phyloP scores from a whole-genome alignment of 1,139 yeast species.

The Saccharomyces uvarum region DNA sequence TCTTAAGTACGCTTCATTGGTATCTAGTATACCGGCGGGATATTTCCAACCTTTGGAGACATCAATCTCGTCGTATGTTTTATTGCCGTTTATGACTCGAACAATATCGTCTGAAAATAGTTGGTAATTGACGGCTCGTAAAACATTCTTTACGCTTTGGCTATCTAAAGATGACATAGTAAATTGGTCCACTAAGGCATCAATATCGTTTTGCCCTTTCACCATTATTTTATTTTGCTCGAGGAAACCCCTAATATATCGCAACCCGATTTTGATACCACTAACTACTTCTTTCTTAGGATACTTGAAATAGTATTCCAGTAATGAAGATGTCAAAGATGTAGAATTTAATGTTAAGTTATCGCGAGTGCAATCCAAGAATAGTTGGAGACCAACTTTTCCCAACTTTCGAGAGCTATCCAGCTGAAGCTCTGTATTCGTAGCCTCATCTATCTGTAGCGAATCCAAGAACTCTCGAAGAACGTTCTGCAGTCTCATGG shows the following conservation, averaged over 20 bases:
- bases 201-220: slow-evolving; percentile 12
- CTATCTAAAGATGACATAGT: slow-evolving; percentile 10
- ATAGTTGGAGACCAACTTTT: slow-evolving; percentile 24
- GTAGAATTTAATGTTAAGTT: slow-evolving; percentile 20
- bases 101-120: slow-evolving; percentile 26
- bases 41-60: slow-evolving; percentile 29
- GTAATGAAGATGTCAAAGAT: slow-evolving; percentile 13
- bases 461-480: slow-evolving; percentile 19
- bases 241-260: slow-evolving; percentile 14
- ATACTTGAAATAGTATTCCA: slow-evolving; percentile 16
- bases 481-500: slow-evolving; percentile 16
- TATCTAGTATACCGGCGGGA: slow-evolving; percentile 22
- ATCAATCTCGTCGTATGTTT: slow-evolving; percentile 23
- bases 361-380: slow-evolving; percentile 17
- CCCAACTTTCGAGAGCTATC: slow-evolving; percentile 17
- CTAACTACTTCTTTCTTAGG: slow-evolving; percentile 13
- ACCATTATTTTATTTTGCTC: slow-evolving; percentile 13
- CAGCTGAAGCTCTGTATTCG: slow-evolving; percentile 4
- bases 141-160: slow-evolving; percentile 13
- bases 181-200: slow-evolving; percentile 13
- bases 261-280: slow-evolving; percentile 12
- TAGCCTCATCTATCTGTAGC: slow-evolving; percentile 16
- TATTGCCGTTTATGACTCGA: slow-evolving; percentile 25
- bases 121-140: slow-evolving; percentile 21
- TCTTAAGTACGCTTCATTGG: slow-evolving; percentile 26